Conservation (phyloP, 257 asterid genomes). For the Przewalskia tangutica region DNA sequence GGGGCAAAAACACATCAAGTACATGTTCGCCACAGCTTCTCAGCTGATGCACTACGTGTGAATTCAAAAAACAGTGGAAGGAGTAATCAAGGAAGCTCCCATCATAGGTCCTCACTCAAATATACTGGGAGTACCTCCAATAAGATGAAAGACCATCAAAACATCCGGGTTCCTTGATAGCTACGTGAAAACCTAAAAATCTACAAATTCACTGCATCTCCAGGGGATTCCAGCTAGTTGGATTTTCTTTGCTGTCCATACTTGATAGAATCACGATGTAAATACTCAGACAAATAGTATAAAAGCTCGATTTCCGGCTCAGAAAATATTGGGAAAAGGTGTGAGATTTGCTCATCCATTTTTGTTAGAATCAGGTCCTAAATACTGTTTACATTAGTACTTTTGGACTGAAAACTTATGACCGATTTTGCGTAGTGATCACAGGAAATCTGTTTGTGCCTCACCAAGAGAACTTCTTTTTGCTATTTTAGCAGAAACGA, state of each 20-base stretch:
- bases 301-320: background rate
- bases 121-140: background rate
- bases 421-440: background rate
- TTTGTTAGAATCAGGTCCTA: background rate
- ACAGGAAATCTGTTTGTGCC: background rate
- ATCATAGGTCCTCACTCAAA: slow-evolving; percentile 11
- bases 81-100: slow-evolving; percentile 31
- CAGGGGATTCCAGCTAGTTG: background rate
- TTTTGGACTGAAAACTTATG: background rate
- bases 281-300: background rate
- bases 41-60: slow-evolving; percentile 9
- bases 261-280: background rate
- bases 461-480: background rate
- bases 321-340: background rate
- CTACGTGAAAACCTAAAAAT: background rate
- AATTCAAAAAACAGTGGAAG: slow-evolving; percentile 32
- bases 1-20: slow-evolving; percentile 35
- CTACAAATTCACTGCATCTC: background rate
- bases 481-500: background rate
- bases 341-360: background rate
- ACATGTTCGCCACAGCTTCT: slow-evolving; percentile 37
- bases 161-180: background rate
- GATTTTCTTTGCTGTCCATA: background rate
- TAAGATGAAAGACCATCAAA: slow-evolving; percentile 1
- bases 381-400: background rate